A percentile compares a stretch with the other conserved stretches of the same genome.
phyloP scores from a whole-genome alignment of 1,284 basidiomycete genomes.

The Entoloma clypeatum region DNA sequence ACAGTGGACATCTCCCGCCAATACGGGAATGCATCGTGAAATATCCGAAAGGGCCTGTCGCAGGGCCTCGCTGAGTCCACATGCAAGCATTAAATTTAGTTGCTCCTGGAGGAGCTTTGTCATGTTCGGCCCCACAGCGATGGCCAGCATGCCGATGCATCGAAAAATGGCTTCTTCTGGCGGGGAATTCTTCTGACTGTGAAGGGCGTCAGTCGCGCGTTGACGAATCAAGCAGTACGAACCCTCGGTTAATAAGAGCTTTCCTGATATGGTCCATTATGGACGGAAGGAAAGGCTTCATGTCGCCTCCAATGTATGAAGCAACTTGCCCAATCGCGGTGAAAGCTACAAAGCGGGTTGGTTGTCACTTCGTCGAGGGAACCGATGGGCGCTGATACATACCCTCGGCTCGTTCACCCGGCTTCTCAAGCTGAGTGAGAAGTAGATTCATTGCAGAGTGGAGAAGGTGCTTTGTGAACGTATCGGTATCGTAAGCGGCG shows the following conservation, averaged over 20 bases:
- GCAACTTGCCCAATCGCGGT: slow-evolving; percentile 97
- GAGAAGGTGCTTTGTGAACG: slow-evolving; percentile 85
- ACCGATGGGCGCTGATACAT: slow-evolving; percentile 18
- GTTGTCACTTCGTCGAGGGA: slow-evolving; percentile 9
- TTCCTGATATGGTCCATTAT: slow-evolving; percentile 90
- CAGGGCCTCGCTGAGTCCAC: slow-evolving; percentile 89
- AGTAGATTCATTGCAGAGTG: slow-evolving; percentile 92
- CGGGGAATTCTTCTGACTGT: slow-evolving; percentile 88
- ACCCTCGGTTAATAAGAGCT: slow-evolving; percentile 85
- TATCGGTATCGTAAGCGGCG: slow-evolving; percentile 91
- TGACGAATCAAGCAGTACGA: slow-evolving; percentile 22
- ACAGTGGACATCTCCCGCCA: slow-evolving; percentile 93
- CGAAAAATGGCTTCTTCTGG: slow-evolving; percentile 97
- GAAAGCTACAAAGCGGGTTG: slow-evolving; percentile 59
- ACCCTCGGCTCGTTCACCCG: slow-evolving; percentile 88
- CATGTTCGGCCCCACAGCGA: slow-evolving; percentile 93
- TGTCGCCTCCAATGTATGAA: slow-evolving; percentile 87
- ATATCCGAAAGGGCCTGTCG: slow-evolving; percentile 85
- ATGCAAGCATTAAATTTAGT: slow-evolving; percentile 95
- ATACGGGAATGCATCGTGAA: slow-evolving; percentile 84
- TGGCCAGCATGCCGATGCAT: slow-evolving; percentile 95
- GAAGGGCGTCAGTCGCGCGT: slow-evolving; percentile 4
- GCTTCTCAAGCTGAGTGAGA: slow-evolving; percentile 83
- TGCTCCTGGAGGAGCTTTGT: slow-evolving; percentile 96
- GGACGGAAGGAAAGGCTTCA: slow-evolving; percentile 94